phyloP scores from a whole-genome alignment of 805 yeast species.

The Starmera quercuum region DNA sequence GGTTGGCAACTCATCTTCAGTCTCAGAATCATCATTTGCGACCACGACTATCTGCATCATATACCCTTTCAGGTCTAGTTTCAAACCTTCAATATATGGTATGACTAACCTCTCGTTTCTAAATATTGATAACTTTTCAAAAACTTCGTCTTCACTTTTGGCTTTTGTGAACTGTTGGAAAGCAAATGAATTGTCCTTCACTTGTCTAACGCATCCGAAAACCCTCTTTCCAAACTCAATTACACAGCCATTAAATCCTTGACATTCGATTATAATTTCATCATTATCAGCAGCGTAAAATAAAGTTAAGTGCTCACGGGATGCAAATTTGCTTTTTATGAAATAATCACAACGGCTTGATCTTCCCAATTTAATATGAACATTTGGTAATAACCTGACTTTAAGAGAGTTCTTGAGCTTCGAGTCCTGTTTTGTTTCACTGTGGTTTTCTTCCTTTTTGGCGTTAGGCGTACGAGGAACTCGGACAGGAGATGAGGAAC shows the following conservation, averaged over 20 bases:
- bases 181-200: constrained; percentile 16
- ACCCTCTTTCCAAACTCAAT: constrained; percentile 50
- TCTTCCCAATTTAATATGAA: constrained; percentile 34
- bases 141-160: constrained; percentile 7
- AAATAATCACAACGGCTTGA: constrained; percentile 49
- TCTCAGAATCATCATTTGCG: constrained; percentile 34
- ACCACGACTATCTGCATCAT: constrained; percentile 42
- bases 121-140: constrained; percentile 40
- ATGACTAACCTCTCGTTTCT: constrained; percentile 57
- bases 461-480: not conserved
- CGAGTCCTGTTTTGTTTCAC: no score
- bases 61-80: constrained; percentile 68
- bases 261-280: constrained; percentile 51
- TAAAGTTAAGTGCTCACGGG: constrained; percentile 57
- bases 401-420: no score
- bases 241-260: constrained; percentile 77
- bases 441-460: not conserved
- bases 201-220: constrained; percentile 22
- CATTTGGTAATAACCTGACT: constrained; percentile 12
- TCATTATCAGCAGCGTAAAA: constrained; percentile 33
- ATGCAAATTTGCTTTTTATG: constrained; percentile 46
- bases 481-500: constrained; percentile 28
- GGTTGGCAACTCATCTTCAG: constrained; percentile 27
- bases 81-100: constrained; percentile 54
- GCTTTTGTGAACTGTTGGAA: constrained; percentile 11